Base-by-base conservation (phyloP, 2,329 filamentous ascomycete genomes). In the Domatiomyces catenatus region DNA sequence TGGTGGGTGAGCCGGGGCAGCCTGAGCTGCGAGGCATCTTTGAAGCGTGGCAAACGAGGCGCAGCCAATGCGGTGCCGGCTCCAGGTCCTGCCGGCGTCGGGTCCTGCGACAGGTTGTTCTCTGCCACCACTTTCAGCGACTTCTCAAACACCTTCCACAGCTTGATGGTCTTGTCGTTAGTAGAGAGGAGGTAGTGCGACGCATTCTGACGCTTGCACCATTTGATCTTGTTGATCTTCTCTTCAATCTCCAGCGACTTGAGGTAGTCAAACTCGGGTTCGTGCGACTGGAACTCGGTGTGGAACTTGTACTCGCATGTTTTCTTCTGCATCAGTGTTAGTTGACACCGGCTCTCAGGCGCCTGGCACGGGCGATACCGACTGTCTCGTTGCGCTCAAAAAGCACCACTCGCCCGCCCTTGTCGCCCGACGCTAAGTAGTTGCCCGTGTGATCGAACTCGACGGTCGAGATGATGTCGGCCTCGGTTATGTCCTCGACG, bases 201-300 rank as follows among this genome's bases (percentile, higher is more conserved):
- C 55, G 90, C 86, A 75, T 98, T 98, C 71, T 96, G 90, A 70
- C 92, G 83, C 65, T 85, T 83, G 69, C 92, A 98, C 92, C 92
- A 98, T 71, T 96, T 98, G 73, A 98, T 98, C 76, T 98, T 98
- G 78, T 98, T 98, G 77, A 98, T 98, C 75, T 98, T 98, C 71
- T 98, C 92, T 76, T 98, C 92, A 65, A 98, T 98, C 71, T 98
- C 92, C 61, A 98, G 78, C 32, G 92, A 98, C 72, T 98, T 98
- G 59, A 98, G 80, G 68, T 98, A 98, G 70, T 98, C 92, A 69
- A 98, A 98, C 70, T 98, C 92, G 56, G 92, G 92, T 67, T 98
- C 92, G 73, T 98, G 92, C 62, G 92, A 98, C 74, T 98, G 92
- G 63, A 98, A 98, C 67, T 98, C 92, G 68, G 92, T 98, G 70